Base-by-base conservation (phyloP, 202 grass and related monocot genomes). In the Brachypodium distachyon region DNA sequence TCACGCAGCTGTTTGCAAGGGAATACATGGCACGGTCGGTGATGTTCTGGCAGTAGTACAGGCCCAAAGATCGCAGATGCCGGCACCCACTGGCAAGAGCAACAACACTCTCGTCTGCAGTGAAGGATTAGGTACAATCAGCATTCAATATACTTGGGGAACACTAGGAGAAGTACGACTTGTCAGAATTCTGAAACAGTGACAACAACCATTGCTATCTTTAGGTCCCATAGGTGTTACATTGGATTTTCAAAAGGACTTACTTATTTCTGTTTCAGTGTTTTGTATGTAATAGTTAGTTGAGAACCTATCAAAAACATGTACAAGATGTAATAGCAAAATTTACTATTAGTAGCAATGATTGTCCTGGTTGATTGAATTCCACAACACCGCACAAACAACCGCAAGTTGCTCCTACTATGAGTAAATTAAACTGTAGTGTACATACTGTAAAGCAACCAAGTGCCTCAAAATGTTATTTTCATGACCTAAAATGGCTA, bases 1-100 rank as follows among this genome's bases (percentile, higher is more conserved):
- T 95, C 55, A 86, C 77, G 0, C 70, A 51, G 59, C 87, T 94
- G 52, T 94, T 98, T 63, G 87, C 87, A 0, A 98, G 89, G 28
- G 96, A 95, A 80, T 98, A 98, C 89, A 98, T 98, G 28, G 96
- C 96, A n/a, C 82, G 81, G 33, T 98, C 95, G 0, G 95, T 98
- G 74, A 98, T 95, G 85, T 90, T 92, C 70, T 95, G 91, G 86
- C 96, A 98, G 87, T 79, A 98, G 66, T 98, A 98, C 58, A 98
- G 72, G 37, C 91, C 96, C 7, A 98, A 81, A 0, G 96, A 90
- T 61, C 83, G 78, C 18, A 98, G 78, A 62, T 66, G 87, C 2
- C 81, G 82, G 28, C 96, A 98, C 46, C 87, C 82, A 21, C 68
- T 92, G 13, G 96, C 91, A 31, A 98, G 82, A 67, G 96, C 91